Evolutionary conservation across 306 rosid genomes (phyloP).

Genomic region (Acacia melanoxylon): DNA sequence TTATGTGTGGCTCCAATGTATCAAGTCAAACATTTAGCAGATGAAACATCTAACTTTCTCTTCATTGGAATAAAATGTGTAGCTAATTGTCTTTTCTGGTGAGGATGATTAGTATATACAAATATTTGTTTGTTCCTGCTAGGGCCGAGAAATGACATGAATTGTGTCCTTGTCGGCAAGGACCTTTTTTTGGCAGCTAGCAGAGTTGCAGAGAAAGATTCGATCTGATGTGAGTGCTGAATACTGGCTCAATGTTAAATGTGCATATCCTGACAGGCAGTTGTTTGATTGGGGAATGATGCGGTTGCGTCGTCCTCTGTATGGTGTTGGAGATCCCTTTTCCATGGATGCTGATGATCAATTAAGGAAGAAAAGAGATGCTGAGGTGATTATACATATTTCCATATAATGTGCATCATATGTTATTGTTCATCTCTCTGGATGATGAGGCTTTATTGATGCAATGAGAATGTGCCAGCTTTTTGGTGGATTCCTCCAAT

Average conservation of each 20-base stretch:
- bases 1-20: conserved; percentile 8
- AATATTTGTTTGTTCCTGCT: conserved; percentile 27
- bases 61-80: conserved; percentile 11
- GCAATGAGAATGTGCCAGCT: not conserved
- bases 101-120: conserved; percentile 28
- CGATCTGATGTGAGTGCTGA: conserved; percentile 88
- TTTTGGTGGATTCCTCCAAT: conserved; percentile 5
- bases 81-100: conserved; percentile 23
- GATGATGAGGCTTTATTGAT: not conserved
- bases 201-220: conserved; percentile 84
- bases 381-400: conserved; percentile 64
- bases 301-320: conserved; percentile 80
- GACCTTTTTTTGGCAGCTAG: conserved; percentile 74
- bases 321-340: conserved; percentile 99
- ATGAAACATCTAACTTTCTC: conserved; percentile 21
- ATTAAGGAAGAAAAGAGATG: conserved; percentile 81
- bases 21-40: conserved; percentile 13
- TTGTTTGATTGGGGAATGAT: conserved; percentile 97
- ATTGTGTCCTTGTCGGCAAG: conserved; percentile 64
- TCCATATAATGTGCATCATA: not conserved
- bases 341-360: conserved; percentile 92
- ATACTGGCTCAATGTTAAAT: conserved; percentile 72
- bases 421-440: not conserved
- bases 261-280: conserved; percentile 84
- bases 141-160: conserved; percentile 56